These are phyloP conservation scores for Maudiozyma saulgeensis DNA, from an alignment of 805 yeast species.

Conservation along the genomic window DNA sequence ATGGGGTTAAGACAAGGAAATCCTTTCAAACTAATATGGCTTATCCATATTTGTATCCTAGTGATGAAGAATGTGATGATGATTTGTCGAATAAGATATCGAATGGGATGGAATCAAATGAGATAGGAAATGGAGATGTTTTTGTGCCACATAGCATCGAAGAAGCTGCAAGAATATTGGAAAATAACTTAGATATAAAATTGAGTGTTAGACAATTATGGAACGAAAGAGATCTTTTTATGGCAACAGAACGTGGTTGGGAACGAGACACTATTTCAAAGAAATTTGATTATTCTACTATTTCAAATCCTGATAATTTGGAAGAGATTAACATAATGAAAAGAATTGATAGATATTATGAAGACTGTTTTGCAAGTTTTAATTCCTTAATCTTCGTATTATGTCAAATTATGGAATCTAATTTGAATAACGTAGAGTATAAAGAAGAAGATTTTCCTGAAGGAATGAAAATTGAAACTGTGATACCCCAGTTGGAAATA, in stretches of 20 bases:
- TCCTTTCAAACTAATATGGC: slow-evolving; percentile 57
- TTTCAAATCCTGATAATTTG: slow-evolving; percentile 12
- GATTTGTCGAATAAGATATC: slow-evolving; percentile 12
- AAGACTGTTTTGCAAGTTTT: slow-evolving; percentile 41
- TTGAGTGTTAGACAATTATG: slow-evolving; percentile 63
- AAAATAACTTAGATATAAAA: slow-evolving; percentile 52
- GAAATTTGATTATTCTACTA: slow-evolving; percentile 25
- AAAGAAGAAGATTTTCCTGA: slow-evolving; percentile 9
- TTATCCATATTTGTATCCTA: slow-evolving; percentile 59
- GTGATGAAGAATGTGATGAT: slow-evolving; percentile 29
- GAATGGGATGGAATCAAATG: background rate
- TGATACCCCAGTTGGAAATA: slow-evolving; percentile 38
- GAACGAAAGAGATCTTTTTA: slow-evolving; percentile 59
- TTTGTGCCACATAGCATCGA: slow-evolving; percentile 60
- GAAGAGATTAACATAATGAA: slow-evolving; percentile 30
- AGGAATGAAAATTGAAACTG: slow-evolving; percentile 6
- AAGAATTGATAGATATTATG: slow-evolving; percentile 55
- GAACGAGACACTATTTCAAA: slow-evolving; percentile 7
- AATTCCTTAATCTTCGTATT: slow-evolving; percentile 57
- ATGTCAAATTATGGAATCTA: slow-evolving; percentile 52
- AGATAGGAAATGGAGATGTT: slow-evolving; percentile 5
- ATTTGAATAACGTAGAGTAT: slow-evolving; percentile 27
- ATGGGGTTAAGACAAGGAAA: slow-evolving; percentile 35
- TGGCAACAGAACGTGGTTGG: slow-evolving; percentile 67
- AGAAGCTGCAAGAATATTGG: slow-evolving; percentile 68